phyloP scores from a whole-genome alignment of 192 early-diverging fungal species.

The Mortierella alpina region DNA sequence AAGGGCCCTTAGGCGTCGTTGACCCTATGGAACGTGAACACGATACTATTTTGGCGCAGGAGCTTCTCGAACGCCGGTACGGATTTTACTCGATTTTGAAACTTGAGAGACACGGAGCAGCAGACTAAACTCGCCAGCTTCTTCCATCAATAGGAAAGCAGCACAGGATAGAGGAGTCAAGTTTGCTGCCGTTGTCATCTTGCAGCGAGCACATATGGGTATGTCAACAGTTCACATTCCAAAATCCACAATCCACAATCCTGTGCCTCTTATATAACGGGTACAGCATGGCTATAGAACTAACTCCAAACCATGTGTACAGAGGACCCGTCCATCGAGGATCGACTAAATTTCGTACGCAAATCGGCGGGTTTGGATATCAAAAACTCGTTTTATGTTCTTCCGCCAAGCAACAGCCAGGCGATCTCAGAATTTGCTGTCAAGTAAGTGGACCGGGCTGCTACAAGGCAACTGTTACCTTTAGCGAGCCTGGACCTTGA shows the following conservation, averaged over 20 bases:
- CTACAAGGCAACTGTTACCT: background rate
- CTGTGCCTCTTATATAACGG: background rate
- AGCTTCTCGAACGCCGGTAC: slow-evolving; percentile 78
- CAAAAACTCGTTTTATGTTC: slow-evolving; percentile 74
- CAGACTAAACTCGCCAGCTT: background rate
- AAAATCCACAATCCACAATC: too few relatives aligned
- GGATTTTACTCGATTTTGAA: background rate
- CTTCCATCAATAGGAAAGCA: slow-evolving; percentile 61
- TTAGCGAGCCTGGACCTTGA: background rate
- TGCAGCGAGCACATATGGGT: slow-evolving; percentile 69
- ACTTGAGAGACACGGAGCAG: background rate
- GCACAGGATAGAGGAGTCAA: slow-evolving; percentile 74
- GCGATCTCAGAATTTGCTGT: slow-evolving; percentile 73
- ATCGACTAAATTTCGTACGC: slow-evolving; percentile 75
- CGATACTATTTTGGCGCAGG: slow-evolving; percentile 66
- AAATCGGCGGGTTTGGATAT: slow-evolving; percentile 75
- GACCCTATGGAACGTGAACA: slow-evolving; percentile 72
- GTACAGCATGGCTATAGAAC: background rate
- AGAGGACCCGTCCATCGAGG: slow-evolving; percentile 77
- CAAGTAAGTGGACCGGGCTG: slow-evolving; percentile 58
- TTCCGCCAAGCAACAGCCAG: slow-evolving; percentile 57
- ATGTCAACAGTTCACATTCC: slow-evolving; percentile 12
- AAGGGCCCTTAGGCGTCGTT: slow-evolving; percentile 56
- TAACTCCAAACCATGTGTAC: background rate
- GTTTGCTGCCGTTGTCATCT: slow-evolving; percentile 77